Percentiles rank a stretch among this genome's conserved stretches.
phyloP scores from a whole-genome alignment of 2,329 filamentous ascomycete species.

The Calonectria honghensis region DNA sequence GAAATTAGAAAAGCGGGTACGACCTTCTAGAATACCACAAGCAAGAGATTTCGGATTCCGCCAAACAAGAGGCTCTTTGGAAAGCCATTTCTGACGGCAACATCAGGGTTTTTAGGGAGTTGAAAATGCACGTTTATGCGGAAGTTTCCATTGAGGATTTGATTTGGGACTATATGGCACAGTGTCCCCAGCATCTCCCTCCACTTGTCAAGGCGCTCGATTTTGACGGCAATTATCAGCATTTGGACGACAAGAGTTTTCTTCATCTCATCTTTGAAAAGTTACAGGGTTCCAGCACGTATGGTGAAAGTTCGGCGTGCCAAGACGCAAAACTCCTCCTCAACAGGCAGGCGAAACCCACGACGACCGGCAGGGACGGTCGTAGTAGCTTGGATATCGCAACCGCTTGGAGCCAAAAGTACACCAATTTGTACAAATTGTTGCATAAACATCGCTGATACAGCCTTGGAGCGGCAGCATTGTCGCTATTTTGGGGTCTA shows the following conservation, averaged over 20 bases:
- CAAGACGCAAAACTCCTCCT: not conserved
- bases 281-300: not conserved
- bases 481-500: not conserved
- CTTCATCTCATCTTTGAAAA: constrained; percentile 12
- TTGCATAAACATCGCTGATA: not conserved
- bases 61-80: not conserved
- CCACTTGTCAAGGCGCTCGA: not conserved
- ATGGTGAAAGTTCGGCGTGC: not conserved
- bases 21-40: constrained; percentile 6
- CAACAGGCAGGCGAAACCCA: not conserved
- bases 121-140: not conserved
- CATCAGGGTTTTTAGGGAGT: not conserved
- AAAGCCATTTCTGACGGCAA: not conserved
- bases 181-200: not conserved
- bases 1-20: constrained; percentile 13
- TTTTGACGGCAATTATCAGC: not conserved
- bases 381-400: not conserved
- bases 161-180: not conserved
- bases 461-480: not conserved
- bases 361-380: not conserved
- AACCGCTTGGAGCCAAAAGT: not conserved
- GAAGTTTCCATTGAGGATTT: not conserved
- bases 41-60: not conserved
- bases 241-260: not conserved
- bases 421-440: not conserved